Base-by-base conservation (phyloP, 129 eudicot species). In the Rutidosis leptorrhynchoides region DNA sequence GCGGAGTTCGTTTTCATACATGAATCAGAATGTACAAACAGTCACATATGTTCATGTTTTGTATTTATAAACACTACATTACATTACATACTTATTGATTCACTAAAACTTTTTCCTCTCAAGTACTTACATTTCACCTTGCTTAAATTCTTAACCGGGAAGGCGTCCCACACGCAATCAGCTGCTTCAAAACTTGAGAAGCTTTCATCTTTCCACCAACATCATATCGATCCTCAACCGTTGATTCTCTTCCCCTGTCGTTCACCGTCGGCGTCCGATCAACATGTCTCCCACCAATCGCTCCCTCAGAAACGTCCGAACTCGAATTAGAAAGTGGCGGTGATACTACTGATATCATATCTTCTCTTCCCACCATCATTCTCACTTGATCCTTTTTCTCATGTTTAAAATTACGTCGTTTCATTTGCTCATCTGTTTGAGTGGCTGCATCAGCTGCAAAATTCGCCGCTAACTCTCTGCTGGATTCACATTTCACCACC, bases 401-500 rank as follows among this genome's bases (percentile, higher is more conserved):
- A 33, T 17, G 3, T 6, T 67, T 66, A 2, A 57, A 43, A 46
- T 68, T 74, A 2, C 33, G 65, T 6, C 70, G 45, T 27, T 67
- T 30, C 71, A 58, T 12, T 64, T 24, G 72, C 60, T 67, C 83
- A 27, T 59, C 75, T 24, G 87, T 83, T 62, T 80, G 84, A 0
- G 84, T 78, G 0, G 72, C 80, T 3, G 75, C 83, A 58, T 78
- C 81, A 14, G 81, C 81, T 6, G 77, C 76, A 51, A 63, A 59
- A 25, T 49, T 70, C 22, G 77, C 83, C n/a, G 85, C 81, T n/a
- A 84, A 42, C 9, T 78, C 84, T 78, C 90, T 68, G 73, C 78
- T 84, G 0, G 86, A 84, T 58, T 84, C 84, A 29, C 77, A 81
- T 51, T 79, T 84, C 52, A 75, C 76, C 11, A 78, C 83, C 62